phyloP scores from a whole-genome alignment of 2,329 filamentous ascomycete genomes.

The Aspergillus latus region DNA sequence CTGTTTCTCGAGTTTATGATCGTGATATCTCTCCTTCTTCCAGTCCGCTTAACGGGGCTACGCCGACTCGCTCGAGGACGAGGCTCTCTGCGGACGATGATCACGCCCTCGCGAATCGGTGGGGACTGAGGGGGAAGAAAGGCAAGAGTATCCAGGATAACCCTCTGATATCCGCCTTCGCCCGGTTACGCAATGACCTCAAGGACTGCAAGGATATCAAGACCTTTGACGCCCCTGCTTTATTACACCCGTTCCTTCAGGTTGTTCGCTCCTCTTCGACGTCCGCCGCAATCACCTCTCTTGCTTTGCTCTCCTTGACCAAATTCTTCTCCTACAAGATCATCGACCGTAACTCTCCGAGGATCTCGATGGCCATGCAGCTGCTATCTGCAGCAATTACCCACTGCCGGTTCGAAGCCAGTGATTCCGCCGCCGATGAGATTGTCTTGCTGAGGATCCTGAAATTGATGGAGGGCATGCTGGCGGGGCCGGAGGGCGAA shows the following conservation, averaged over 20 bases:
- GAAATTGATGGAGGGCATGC: slow-evolving; percentile 97
- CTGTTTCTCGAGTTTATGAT: slow-evolving; percentile 48
- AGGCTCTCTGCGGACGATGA: slow-evolving; percentile 39
- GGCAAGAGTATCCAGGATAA: slow-evolving; percentile 98
- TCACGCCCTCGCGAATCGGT: slow-evolving; percentile 69
- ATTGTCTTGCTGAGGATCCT: slow-evolving; percentile 92
- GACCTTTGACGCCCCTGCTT: slow-evolving; percentile 80
- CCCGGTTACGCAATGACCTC: slow-evolving; percentile 81
- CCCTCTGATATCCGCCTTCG: slow-evolving; percentile 92
- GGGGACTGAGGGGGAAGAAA: slow-evolving; percentile 92
- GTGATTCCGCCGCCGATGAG: slow-evolving; percentile 90
- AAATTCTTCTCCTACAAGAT: slow-evolving; percentile 97
- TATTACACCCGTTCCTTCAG: slow-evolving; percentile 91
- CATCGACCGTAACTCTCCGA: slow-evolving; percentile 78
- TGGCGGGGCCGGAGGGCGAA: slow-evolving; percentile 87
- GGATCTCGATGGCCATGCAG: slow-evolving; percentile 90
- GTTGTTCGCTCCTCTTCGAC: slow-evolving; percentile 96
- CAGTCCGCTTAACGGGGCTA: slow-evolving; percentile 31
- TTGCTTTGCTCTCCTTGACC: slow-evolving; percentile 87
- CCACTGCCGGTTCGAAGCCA: slow-evolving; percentile 95
- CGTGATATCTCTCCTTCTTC: slow-evolving; percentile 43
- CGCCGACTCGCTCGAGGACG: slow-evolving; percentile 23
- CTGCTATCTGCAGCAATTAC: slow-evolving; percentile 91
- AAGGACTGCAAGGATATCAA: slow-evolving; percentile 87
- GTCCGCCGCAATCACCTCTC: slow-evolving; percentile 91